These are phyloP conservation scores for Pythium scleroteichum DNA, from an alignment of 352 stramenopile genomes.

Conservation along the genomic window DNA sequence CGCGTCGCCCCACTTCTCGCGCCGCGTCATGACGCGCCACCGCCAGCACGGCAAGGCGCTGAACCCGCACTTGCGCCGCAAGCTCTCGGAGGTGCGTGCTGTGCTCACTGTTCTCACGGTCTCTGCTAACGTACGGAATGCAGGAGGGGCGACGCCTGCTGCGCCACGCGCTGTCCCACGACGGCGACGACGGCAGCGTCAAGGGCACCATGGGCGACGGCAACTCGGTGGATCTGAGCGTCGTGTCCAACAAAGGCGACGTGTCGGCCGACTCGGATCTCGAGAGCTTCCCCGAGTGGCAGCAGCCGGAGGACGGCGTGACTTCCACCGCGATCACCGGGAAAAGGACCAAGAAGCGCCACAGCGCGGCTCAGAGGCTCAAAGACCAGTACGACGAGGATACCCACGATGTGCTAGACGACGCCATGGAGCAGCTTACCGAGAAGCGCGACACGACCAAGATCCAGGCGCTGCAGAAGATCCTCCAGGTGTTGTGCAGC, in stretches of 20 bases:
- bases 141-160: slow-evolving; percentile 58
- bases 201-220: slow-evolving; percentile 13
- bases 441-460: slow-evolving; percentile 71
- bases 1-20: neutral
- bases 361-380: slow-evolving; percentile 30
- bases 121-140: neutral
- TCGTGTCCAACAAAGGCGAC: slow-evolving; percentile 46
- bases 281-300: slow-evolving; percentile 52
- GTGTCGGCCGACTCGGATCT: slow-evolving; percentile 63
- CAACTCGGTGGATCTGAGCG: slow-evolving; percentile 33
- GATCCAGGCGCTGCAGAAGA: slow-evolving; percentile 55
- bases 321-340: neutral
- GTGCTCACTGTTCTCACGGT: neutral
- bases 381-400: slow-evolving; percentile 36
- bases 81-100: slow-evolving; percentile 35
- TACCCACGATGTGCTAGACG: slow-evolving; percentile 47
- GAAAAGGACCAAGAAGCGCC: slow-evolving; percentile 25
- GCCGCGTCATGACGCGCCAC: slow-evolving; percentile 13
- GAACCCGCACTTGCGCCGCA: slow-evolving; percentile 33
- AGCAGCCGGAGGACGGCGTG: slow-evolving; percentile 26
- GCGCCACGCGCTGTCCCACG: slow-evolving; percentile 48
- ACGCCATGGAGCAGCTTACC: slow-evolving; percentile 51
- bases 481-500: slow-evolving; percentile 42
- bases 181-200: slow-evolving; percentile 34
- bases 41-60: slow-evolving; percentile 59